These are phyloP conservation scores for Xanthoconium separans DNA, from an alignment of 1,284 basidiomycete species.

Conservation along the genomic window DNA sequence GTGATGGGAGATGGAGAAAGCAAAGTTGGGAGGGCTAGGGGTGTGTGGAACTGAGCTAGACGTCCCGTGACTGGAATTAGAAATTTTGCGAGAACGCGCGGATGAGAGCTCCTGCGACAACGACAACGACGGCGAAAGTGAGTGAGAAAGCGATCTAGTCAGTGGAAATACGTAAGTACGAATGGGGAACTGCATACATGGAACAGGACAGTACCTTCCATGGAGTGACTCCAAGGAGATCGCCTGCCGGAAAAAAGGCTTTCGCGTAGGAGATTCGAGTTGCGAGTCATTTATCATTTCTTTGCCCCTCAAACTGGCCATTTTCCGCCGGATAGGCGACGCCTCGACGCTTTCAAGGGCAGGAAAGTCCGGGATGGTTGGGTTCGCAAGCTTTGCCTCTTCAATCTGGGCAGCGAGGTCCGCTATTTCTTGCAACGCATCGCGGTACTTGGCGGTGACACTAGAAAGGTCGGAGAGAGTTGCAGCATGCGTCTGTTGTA, in stretches of 20 bases:
- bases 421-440: conserved; percentile 86
- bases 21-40: conserved; percentile 58
- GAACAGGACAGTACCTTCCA: conserved; percentile 55
- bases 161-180: conserved; percentile 10
- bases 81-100: conserved; percentile 81
- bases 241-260: conserved; percentile 83
- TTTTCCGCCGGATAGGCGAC: conserved; percentile 48
- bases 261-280: conserved; percentile 49
- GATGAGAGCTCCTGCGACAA: conserved; percentile 95
- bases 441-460: conserved; percentile 80
- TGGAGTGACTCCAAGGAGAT: conserved; percentile 82
- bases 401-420: conserved; percentile 83
- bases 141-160: conserved; percentile 78
- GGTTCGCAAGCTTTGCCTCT: conserved; percentile 67
- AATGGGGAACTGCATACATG: background rate
- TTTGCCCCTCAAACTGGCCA: conserved; percentile 45
- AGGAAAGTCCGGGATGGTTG: conserved; percentile 47
- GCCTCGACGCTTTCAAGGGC: conserved; percentile 47
- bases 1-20: conserved; percentile 52
- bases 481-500: conserved; percentile 75
- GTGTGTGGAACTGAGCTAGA: conserved; percentile 54
- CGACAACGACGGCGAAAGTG: conserved; percentile 84
- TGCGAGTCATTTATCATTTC: conserved; percentile 48
- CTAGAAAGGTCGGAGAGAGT: conserved; percentile 79
- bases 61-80: conserved; percentile 69